phyloP scores from a whole-genome alignment of 371 early-diverging fungal species.

The Funneliformis caledonium region DNA sequence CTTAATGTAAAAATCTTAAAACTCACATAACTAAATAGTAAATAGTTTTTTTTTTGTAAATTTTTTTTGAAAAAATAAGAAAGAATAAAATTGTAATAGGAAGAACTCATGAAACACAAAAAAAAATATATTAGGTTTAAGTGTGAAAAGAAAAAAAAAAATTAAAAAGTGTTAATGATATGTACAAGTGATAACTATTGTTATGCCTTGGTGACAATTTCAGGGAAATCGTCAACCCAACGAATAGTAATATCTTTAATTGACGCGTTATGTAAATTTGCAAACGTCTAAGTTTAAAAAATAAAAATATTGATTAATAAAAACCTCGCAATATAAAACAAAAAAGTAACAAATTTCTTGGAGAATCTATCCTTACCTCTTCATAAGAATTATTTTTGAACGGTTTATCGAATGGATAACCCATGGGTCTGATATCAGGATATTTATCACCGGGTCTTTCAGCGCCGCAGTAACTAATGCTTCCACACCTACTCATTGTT shows the following conservation, averaged over 20 bases:
- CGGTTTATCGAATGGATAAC: slow-evolving; percentile 20
- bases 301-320: neutral
- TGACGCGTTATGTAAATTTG: neutral
- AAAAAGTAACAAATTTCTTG: neutral
- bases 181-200: neutral
- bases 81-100: too few relatives aligned
- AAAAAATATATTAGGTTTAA: too few relatives aligned
- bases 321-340: neutral
- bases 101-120: too few relatives aligned
- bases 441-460: slow-evolving; percentile 2
- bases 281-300: neutral
- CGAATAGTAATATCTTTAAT: neutral
- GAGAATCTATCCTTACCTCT: neutral
- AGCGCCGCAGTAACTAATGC: slow-evolving; percentile 18
- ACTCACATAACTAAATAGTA: too few relatives aligned
- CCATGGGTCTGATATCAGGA: slow-evolving; percentile 4
- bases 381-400: slow-evolving; percentile 4
- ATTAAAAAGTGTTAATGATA: neutral
- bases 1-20: too few relatives aligned
- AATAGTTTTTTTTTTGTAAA: too few relatives aligned
- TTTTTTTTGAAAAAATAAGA: too few relatives aligned
- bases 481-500: neutral
- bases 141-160: too few relatives aligned
- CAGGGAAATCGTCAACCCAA: slow-evolving; percentile 18
- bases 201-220: neutral